Evolutionary conservation across 345 rosid species (phyloP), one percentile per base, ranked within the genome.

Genomic region (Fremontodendron californicum): DNA sequence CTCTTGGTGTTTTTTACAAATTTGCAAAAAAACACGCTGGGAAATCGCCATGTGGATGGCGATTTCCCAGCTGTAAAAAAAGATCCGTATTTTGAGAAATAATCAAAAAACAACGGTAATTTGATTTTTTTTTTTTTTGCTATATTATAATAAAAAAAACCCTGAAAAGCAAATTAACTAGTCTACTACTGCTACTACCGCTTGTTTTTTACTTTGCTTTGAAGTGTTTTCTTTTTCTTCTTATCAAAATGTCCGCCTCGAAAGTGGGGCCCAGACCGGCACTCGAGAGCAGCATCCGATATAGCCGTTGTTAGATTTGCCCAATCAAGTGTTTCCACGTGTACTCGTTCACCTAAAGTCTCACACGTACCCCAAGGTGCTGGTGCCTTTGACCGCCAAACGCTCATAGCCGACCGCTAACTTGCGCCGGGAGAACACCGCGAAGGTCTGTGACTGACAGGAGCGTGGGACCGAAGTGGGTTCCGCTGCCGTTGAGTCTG

Each of bases 401-500:
- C 9, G 49, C 49, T 11, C 1, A 21, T 33, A 0, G 65, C 27
- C 1, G 1, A 1, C 3, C 23, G 71, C 85, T 81, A n/a, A 54
- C 78, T 48, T 83, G 77, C 72, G 74, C 82, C 29, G 35, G 9
- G 67, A 76, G 74, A 55, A 70, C 79, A 77, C 68, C 4, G 46
- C 58, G 33, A 5, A 68, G 69, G 48, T 48, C 48, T 46, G 71
- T 61, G 35, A 58, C 27, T 71, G 80, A 77, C 78, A 46, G 31
- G 46, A 1, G 10, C 9, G 5, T 75, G 76, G 82, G 81, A 0
- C 84, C 3, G 35, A 33, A 33, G 35, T 33, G 35, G 35, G 35
- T 33, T 3, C 75, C 73, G 19, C 15, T 35, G n/a, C 67, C 77
- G 85, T 82, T 82, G 87, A 85, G 85, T 69, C n/a, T n/a, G n/a